Evolutionary conservation across 2,329 filamentous ascomycete species (phyloP), one percentile per base, ranked within the genome.

Genomic region (Didymella arachidicola): DNA sequence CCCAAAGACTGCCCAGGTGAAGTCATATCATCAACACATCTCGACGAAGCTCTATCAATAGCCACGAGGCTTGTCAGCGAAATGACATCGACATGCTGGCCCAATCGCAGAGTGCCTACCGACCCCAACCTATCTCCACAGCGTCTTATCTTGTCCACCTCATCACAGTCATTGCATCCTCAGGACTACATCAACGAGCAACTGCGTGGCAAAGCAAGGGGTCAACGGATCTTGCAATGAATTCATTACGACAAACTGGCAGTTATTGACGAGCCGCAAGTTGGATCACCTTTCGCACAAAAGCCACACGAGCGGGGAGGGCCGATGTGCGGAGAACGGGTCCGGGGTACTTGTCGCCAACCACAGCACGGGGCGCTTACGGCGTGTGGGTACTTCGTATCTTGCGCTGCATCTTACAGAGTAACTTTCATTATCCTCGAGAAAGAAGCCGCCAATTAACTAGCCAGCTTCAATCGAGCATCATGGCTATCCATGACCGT

Each of bases 331-430:
- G 55, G 55, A 49, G 55, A 58, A 10, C 30, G 44, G 25, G 44
- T 53, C 49, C 25, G 49, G 55, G 49, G 55, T 53, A 48, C 14
- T 19, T 26, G 29, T 57, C 53, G 26, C 43, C 36, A 48, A 30
- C 34, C 49, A 53, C 36, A 19, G 36, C 49, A 48, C 48, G 43
- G 44, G 38, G 55, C 55, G 55, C 49, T 53, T 58, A 53, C 48
- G 30, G 55, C 55, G 55, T 58, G 36, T 36, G 48, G 7, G 19
- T 25, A 27, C 29, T 16, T 39, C n/a, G 27, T 57, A 53, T 58
- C 55, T 30, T 44, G 41, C 12, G 2, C 7, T 7, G 29, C 41
- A 26, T 12, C 32, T 30, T 39, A 30, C 22, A 16, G 27, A 36
- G 10, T 10, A 4, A 18, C 7, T 51, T 22, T 16, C 19, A 14